Base-by-base conservation (phyloP, 768 basidiomycete genomes). In the Hygrophorus pudorinus region DNA sequence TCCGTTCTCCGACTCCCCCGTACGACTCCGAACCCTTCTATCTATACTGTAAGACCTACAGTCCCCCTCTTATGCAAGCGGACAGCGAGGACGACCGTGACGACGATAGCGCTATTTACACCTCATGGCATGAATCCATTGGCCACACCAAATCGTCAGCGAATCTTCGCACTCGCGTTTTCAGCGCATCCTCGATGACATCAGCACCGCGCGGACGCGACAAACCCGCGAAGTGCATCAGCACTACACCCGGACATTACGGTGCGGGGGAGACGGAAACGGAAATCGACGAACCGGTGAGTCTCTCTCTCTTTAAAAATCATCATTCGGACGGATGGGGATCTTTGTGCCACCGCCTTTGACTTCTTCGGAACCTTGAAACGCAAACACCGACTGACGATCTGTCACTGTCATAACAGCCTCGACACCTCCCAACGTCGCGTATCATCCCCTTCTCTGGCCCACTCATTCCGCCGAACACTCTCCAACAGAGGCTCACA, bases 251-350 rank as follows among this genome's bases (percentile, higher is more conserved):
- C 13, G 80, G 72, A 2, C 65, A 65, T 44, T 54, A 64, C 32
- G 78, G 83, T 48, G 81, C 80, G 20, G 81, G 81, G 5, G 84
- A 86, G 62, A 85, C 85, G 0, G 84, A 87, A 56, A 85, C 85
- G 0, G 85, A 87, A 56, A 68, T 75, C 10, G 84, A 86, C 52
- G 84, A 86, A 53, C 78, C 78, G 29, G 84, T 85, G 56, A 65
- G 82, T 64, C n/a, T 37, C 30, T 42, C 18, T 35, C 32, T 38
- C 33, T 42, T 11, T 32, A 7, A 24, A 24, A n/a, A n/a, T n/a
- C 24, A 7, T 24, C 7, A 24, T 7, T 24, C 24, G 24, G 24
- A 3, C 7, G 24, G 24, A 24, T 24, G 24, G n/a, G n/a, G n/a
- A n/a, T n/a, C n/a, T n/a, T 24, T 7, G 24, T 24, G 24, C 24